These are phyloP conservation scores for Chrysopogon serrulatus DNA, from an alignment of 176 grass and related monocot genomes.

Conservation along the genomic window DNA sequence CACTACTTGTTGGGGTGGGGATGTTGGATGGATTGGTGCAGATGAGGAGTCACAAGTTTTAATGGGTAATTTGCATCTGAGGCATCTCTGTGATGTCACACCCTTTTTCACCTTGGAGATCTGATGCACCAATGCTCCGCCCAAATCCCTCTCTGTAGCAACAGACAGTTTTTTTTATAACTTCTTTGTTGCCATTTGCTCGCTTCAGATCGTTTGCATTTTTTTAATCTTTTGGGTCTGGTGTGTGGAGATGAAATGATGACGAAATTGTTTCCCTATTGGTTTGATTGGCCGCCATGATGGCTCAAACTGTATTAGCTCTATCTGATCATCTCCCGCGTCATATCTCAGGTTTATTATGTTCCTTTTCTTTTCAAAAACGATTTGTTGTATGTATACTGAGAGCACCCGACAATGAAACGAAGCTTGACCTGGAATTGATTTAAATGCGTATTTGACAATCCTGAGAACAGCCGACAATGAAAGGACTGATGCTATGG, in stretches of 20 bases:
- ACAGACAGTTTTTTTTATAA: no score
- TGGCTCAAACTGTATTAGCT: constrained; percentile 45
- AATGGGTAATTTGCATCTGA: constrained; percentile 57
- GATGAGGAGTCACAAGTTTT: constrained; percentile 25
- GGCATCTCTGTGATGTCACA: constrained; percentile 37
- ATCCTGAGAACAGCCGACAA: no score
- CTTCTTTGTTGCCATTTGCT: no score
- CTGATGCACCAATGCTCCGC: constrained; percentile 7
- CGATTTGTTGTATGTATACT: no score
- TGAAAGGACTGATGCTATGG: no score
- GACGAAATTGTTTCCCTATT: constrained; percentile 46
- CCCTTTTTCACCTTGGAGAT: constrained; percentile 51
- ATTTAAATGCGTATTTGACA: no score
- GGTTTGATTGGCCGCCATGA: constrained; percentile 46
- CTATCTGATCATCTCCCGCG: constrained; percentile 39
- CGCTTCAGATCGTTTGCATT: no score
- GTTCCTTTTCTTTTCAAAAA: not conserved
- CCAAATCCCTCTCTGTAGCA: not conserved
- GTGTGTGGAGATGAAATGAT: constrained; percentile 6
- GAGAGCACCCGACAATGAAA: no score
- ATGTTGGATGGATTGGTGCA: not conserved
- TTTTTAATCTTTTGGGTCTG: no score
- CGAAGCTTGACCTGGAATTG: no score
- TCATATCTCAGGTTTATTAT: no score
- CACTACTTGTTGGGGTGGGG: not conserved